Percentiles rank a stretch among this genome's conserved stretches.
These are phyloP conservation scores for Backusella sp. DNA, from an alignment of 192 early-diverging fungal genomes.

Conservation along the genomic window DNA sequence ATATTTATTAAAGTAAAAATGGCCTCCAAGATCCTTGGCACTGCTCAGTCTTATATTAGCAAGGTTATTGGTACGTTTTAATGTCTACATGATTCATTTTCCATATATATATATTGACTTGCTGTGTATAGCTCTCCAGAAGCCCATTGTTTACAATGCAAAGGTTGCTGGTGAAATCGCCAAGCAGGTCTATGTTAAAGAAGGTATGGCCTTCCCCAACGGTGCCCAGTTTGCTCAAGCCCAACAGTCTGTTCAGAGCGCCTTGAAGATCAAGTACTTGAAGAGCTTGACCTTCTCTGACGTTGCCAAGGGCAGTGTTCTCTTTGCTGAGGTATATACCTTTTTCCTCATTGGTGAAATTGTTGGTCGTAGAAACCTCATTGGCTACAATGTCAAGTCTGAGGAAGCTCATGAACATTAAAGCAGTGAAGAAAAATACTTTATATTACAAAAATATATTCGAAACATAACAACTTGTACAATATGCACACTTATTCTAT, in stretches of 20 bases:
- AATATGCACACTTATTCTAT: slow-evolving; percentile 3
- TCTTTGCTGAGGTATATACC: slow-evolving; percentile 51
- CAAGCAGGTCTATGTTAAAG: slow-evolving; percentile 61
- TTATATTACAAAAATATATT: too few relatives aligned
- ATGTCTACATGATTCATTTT: neutral
- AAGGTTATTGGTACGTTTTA: slow-evolving; percentile 25
- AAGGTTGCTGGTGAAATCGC: slow-evolving; percentile 56
- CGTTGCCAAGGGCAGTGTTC: slow-evolving; percentile 47
- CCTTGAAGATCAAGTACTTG: slow-evolving; percentile 37
- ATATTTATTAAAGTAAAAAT: slow-evolving; percentile 14
- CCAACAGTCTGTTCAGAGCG: slow-evolving; percentile 41
- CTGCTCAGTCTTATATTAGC: slow-evolving; percentile 21
- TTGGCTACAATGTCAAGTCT: slow-evolving; percentile 57
- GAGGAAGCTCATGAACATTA: slow-evolving; percentile 24
- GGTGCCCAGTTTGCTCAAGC: slow-evolving; percentile 47
- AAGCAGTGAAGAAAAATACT: neutral
- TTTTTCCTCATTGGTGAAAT: slow-evolving; percentile 66
- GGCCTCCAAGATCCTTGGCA: slow-evolving; percentile 22
- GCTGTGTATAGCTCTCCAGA: slow-evolving; percentile 25
- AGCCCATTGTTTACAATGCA: slow-evolving; percentile 50
- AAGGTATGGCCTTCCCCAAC: slow-evolving; percentile 56
- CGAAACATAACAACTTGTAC: neutral
- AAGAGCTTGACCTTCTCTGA: slow-evolving; percentile 46
- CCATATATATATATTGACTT: neutral
- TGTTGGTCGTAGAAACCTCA: slow-evolving; percentile 58